These are phyloP conservation scores for Candida ipomoeae DNA, from an alignment of 805 yeast genomes.

Conservation along the genomic window DNA sequence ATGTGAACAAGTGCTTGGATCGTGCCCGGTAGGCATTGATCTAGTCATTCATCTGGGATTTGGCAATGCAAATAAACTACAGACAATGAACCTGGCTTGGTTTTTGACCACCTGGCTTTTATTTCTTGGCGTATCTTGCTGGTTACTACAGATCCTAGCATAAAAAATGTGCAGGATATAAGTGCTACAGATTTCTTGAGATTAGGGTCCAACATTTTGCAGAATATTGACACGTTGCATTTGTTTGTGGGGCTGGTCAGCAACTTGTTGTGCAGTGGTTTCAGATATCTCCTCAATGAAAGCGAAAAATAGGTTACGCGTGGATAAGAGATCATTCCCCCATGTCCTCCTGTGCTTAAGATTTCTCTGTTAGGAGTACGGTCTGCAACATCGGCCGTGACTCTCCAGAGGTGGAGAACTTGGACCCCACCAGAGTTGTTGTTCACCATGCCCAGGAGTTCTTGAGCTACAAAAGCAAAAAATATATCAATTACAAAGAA, in stretches of 20 bases:
- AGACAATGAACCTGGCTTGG: not conserved
- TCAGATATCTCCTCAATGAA: not conserved
- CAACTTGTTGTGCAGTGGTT: too few relatives aligned
- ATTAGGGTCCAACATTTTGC: too few relatives aligned
- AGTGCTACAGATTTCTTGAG: not conserved
- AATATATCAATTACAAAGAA: too few relatives aligned
- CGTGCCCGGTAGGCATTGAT: constrained; percentile 45
- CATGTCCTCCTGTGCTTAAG: not conserved
- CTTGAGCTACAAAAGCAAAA: not conserved
- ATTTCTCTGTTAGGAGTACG: not conserved
- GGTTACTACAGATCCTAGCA: not conserved
- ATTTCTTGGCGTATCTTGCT: not conserved
- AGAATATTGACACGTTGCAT: too few relatives aligned
- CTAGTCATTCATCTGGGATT: not conserved
- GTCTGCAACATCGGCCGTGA: not conserved
- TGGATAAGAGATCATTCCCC: not conserved
- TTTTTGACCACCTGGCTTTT: not conserved
- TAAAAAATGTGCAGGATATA: not conserved
- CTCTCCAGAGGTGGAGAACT: not conserved
- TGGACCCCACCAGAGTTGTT: not conserved
- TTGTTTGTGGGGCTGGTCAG: too few relatives aligned
- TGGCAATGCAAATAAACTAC: not conserved
- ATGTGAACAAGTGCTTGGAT: constrained; percentile 82
- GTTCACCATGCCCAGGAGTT: not conserved
- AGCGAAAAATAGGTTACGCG: not conserved